Percentiles rank a stretch among this genome's conserved stretches.
Evolutionary conservation across 139 green algal species (phyloP).

Genomic region (Chlamydomonas sp.): DNA sequence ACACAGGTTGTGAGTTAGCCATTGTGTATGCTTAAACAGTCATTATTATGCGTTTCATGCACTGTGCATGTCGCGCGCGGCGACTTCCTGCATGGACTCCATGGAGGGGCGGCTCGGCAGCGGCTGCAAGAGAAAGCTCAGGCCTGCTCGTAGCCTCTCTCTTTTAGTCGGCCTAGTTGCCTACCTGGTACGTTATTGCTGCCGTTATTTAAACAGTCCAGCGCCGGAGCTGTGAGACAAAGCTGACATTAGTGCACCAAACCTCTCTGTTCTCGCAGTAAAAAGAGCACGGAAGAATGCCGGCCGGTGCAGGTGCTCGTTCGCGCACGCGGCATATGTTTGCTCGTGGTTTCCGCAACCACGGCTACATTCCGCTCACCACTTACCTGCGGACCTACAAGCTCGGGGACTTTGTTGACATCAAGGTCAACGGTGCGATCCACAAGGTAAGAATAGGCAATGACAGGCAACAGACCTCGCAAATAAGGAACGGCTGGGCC

Average conservation of each 20-base stretch:
- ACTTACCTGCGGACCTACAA: conserved; percentile 96
- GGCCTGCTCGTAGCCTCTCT: neutral
- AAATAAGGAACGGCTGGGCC: no score
- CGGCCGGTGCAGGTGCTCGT: conserved; percentile 75
- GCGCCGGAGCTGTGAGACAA: neutral
- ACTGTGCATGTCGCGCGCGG: no score
- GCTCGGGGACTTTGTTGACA: conserved; percentile 98
- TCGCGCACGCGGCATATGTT: conserved; percentile 92
- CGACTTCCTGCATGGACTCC: no score
- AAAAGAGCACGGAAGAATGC: conserved; percentile 57
- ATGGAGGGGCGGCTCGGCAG: no score
- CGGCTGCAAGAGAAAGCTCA: no score
- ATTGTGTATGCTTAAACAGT: no score
- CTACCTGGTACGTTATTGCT: conserved; percentile 15
- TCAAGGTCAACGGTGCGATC: conserved; percentile 97
- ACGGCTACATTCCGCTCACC: conserved; percentile 91
- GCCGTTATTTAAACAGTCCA: neutral
- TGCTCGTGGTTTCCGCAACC: conserved; percentile 81
- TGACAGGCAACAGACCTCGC: no score
- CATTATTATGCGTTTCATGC: no score
- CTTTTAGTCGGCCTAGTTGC: conserved; percentile 34
- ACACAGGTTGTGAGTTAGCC: no score
- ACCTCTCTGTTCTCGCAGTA: neutral
- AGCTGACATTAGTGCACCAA: neutral
- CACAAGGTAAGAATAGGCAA: conserved; percentile 82